Conservation (phyloP, 305 asterid species). For the Solanum hybrid region DNA sequence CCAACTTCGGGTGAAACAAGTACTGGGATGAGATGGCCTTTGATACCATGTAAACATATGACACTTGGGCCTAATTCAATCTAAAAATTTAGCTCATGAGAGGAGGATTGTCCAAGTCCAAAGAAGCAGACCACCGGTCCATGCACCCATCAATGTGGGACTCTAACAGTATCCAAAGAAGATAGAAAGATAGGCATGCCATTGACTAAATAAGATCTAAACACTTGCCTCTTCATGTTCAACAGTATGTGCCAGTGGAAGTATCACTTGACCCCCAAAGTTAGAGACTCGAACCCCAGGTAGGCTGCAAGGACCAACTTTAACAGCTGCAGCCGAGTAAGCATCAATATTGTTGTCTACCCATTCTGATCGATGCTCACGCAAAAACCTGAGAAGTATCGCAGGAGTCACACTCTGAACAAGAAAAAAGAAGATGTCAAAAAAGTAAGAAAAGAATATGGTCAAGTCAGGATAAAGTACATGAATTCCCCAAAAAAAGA, state of each 20-base stretch:
- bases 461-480: no score
- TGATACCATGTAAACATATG: neutral
- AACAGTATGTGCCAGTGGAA: slow-evolving; percentile 77
- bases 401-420: slow-evolving; percentile 85
- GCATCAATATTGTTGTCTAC: slow-evolving; percentile 79
- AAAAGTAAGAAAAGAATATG: neutral
- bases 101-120: neutral
- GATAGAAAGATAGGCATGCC: neutral
- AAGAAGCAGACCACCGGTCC: neutral
- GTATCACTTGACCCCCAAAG: slow-evolving; percentile 81
- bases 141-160: neutral
- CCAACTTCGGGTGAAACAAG: neutral
- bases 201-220: neutral
- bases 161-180: neutral
- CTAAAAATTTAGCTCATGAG: neutral
- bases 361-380: slow-evolving; percentile 96
- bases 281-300: slow-evolving; percentile 58
- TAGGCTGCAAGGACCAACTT: slow-evolving; percentile 65
- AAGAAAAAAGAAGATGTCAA: slow-evolving; percentile 1
- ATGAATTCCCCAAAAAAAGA: no score
- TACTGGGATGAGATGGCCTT: neutral
- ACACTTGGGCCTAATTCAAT: neutral
- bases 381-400: slow-evolving; percentile 57
- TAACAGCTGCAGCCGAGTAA: slow-evolving; percentile 69
- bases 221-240: slow-evolving; percentile 90